Base-by-base conservation (phyloP, 2,329 filamentous ascomycete genomes). In the Exophiala spinifera region DNA sequence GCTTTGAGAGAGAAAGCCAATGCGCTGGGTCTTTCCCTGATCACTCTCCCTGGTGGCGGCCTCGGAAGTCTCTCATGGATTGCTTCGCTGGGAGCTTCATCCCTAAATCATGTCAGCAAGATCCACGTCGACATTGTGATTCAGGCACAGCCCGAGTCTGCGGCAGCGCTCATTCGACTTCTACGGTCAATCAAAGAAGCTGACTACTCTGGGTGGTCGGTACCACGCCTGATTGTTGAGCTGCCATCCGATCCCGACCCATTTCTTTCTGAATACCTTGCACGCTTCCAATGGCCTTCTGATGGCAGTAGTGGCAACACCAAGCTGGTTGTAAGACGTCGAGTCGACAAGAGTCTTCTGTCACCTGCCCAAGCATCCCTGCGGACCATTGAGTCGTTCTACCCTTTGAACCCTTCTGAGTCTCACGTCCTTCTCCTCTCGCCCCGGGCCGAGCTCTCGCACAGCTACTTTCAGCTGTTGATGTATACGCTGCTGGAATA, bases 371-470 rank as follows among this genome's bases (percentile, higher is more conserved):
- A 91, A 62, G 85, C 86, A 52, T 85, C 89, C 0, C 76, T 86
- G 14, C 84, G 86, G 20, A 88, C 92, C 55, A 74, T 96, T 4
- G 91, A 97, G 72, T 87, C 89, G 0, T 96, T 95, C 69, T 97
- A 91, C 79, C 91, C 94, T 1, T 73, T 76, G 2, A 76, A 83
- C 54, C 76, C 83, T 4, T 67, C 70, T 1, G 72, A 82, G 49
- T 85, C 86, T 8, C 90, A 96, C 68, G 82, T 96, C 2, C 78
- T 99, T n/a, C 73, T 96, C 1, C 79, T 99, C 4, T 91, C 90
- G 4, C 83, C 91, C 1, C 85, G 95, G 62, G 81, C 80, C 1
- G 88, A 97, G 68, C 72, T 97, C 0, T 88, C 89, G 0, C 84
- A 86, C 1, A 80, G 88, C 1, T 97, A 90, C 67, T 92, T 87